These are phyloP conservation scores for Leishmania martiniquensis DNA, from an alignment of 208 protist species.

Conservation along the genomic window DNA sequence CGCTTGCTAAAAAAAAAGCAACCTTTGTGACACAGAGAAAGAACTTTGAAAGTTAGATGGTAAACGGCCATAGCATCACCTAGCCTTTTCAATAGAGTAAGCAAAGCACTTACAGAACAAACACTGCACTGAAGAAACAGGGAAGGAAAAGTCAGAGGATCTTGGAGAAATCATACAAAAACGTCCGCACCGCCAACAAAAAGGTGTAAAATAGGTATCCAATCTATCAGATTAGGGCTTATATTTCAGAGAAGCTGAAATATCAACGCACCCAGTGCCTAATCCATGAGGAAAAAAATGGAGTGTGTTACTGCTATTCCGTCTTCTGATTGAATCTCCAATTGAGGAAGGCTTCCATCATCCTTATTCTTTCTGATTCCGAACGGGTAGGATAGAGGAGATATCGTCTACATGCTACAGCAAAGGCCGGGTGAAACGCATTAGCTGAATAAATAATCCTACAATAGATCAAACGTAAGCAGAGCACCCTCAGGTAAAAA, in stretches of 20 bases:
- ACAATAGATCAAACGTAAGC: too few species aligned
- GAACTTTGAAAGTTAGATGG: neutral
- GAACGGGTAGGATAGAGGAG: too few species aligned
- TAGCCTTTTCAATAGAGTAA: constrained; percentile 1
- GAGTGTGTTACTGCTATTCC: neutral
- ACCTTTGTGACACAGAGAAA: neutral
- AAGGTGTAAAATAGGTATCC: neutral
- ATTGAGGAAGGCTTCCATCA: neutral
- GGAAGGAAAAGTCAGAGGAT: neutral
- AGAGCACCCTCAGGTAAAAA: too few species aligned
- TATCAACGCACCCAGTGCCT: too few species aligned
- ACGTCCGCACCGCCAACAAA: neutral
- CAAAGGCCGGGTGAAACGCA: too few species aligned
- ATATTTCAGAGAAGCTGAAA: constrained; percentile 5
- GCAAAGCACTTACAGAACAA: neutral
- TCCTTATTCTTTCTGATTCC: neutral
- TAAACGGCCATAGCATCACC: neutral
- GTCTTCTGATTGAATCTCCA: too few species aligned
- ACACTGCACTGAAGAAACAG: neutral
- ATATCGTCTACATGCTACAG: too few species aligned
- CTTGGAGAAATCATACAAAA: neutral
- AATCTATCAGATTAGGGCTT: neutral
- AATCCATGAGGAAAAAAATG: neutral
- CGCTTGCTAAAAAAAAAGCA: neutral
- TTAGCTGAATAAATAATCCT: too few species aligned